Evolutionary conservation across 176 grass and related monocot species (phyloP), one percentile per base, ranked within the genome.

Genomic region (Bromus sterilis): DNA sequence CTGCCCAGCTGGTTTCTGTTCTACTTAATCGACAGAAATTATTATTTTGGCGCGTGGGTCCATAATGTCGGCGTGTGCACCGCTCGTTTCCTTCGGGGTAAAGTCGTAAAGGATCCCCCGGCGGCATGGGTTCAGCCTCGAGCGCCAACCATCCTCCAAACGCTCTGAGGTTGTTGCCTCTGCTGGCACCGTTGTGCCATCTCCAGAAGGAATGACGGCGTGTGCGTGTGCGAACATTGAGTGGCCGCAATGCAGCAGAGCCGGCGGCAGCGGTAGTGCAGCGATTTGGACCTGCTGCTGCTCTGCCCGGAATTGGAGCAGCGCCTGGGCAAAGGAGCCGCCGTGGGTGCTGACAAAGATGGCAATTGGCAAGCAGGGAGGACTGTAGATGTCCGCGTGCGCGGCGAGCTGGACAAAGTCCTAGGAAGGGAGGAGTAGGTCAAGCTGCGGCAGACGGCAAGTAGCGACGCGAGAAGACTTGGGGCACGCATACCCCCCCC

Each of bases 121-220:
- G 75, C 11, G 87, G 85, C 70, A 92, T 74, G 20, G 91, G 87
- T 42, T 87, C 91, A 57, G 91, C 76, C 60, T 89, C 81, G 10
- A 97, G 72, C 61, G 87, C 62, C 5, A 87, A 77, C 94, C 94
- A 97, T 25, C 83, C 89, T 6, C 75, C 56, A 0, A 14, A 59
- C 21, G 71, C 80, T 44, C 79, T 66, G 0, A 48, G 36, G 23
- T 37, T 40, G 4, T 56, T 30, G 28, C 70, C 82, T 12, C 71
- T 49, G 44, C 80, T 66, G 3, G 30, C 67, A 12, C 76, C 56
- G 25, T 67, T 86, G 26, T 76, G 76, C 87, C 85, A 89, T 44
- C 89, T 76, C 94, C 94, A 97, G 79, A 97, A 94, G 28, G 91
- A 94, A 77, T 55, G 30, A 86, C 87, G 1, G 87, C 79, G 33